phyloP scores from a whole-genome alignment of 2,329 filamentous ascomycete species.

The Shiraia bambusicola region DNA sequence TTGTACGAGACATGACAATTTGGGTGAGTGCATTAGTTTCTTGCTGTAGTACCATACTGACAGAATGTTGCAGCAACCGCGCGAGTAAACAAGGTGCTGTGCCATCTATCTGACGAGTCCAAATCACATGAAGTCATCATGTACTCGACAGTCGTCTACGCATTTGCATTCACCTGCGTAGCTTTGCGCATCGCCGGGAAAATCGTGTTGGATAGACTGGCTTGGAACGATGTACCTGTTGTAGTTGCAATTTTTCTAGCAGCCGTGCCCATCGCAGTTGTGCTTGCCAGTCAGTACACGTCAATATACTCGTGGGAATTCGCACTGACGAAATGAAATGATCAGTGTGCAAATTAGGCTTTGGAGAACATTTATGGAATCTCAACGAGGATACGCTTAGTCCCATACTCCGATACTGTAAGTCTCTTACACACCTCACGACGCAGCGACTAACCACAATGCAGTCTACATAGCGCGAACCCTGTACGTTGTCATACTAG shows the following conservation, averaged over 20 bases:
- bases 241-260: constrained; percentile 17
- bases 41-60: no score
- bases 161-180: constrained; percentile 16
- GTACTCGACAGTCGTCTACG: constrained; percentile 15
- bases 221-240: constrained; percentile 24
- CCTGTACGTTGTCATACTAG: constrained; percentile 23
- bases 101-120: constrained; percentile 19
- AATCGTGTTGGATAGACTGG: constrained; percentile 15
- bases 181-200: constrained; percentile 16
- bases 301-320: neutral
- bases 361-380: constrained; percentile 27
- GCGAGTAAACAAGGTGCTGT: constrained; percentile 24
- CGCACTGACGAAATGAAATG: neutral
- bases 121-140: constrained; percentile 5
- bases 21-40: neutral
- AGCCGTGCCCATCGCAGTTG: constrained; percentile 20
- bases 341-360: constrained; percentile 24
- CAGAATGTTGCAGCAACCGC: constrained; percentile 10
- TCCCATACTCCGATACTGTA: constrained; percentile 15
- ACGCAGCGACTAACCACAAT: neutral
- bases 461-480: constrained; percentile 23
- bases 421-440: neutral
- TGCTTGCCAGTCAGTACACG: constrained; percentile 18
- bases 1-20: constrained; percentile 24
- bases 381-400: constrained; percentile 12